Evolutionary conservation across 2,329 filamentous ascomycete species (phyloP).

Genomic region (Fusarium heterosporum): DNA sequence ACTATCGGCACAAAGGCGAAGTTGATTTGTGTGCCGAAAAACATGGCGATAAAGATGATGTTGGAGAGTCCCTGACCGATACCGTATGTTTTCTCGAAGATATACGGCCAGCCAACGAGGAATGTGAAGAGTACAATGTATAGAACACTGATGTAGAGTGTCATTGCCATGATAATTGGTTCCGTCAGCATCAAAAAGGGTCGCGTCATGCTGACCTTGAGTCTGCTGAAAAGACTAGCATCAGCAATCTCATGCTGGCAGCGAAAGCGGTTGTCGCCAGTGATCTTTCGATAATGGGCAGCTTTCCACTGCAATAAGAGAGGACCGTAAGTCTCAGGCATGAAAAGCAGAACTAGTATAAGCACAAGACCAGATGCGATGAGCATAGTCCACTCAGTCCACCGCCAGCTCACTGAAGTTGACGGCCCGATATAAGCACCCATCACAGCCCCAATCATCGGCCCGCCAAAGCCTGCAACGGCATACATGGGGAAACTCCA

Average conservation of each 20-base stretch:
- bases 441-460: conserved; percentile 55
- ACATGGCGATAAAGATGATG: conserved; percentile 59
- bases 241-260: conserved; percentile 71
- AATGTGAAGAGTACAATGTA: conserved; percentile 68
- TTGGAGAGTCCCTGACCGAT: conserved; percentile 57
- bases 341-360: conserved; percentile 66
- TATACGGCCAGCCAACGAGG: conserved; percentile 62
- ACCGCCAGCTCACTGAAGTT: conserved; percentile 66
- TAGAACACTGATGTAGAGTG: conserved; percentile 62
- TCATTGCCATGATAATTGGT: conserved; percentile 57
- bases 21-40: conserved; percentile 54
- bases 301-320: conserved; percentile 71
- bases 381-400: conserved; percentile 73
- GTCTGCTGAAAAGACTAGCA: conserved; percentile 63
- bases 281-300: conserved; percentile 67
- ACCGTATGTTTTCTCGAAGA: conserved; percentile 59
- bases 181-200: conserved; percentile 56
- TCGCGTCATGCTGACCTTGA: conserved; percentile 58
- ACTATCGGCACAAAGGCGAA: conserved; percentile 51
- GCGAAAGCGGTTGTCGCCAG: conserved; percentile 69
- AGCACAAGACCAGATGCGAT: conserved; percentile 71
- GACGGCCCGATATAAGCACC: conserved; percentile 75
- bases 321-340: conserved; percentile 73
- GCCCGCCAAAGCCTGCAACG: conserved; percentile 56
- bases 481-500: conserved; percentile 60